Base-by-base conservation (phyloP, 2,329 filamentous ascomycete genomes). In the Trichoderma breve region DNA sequence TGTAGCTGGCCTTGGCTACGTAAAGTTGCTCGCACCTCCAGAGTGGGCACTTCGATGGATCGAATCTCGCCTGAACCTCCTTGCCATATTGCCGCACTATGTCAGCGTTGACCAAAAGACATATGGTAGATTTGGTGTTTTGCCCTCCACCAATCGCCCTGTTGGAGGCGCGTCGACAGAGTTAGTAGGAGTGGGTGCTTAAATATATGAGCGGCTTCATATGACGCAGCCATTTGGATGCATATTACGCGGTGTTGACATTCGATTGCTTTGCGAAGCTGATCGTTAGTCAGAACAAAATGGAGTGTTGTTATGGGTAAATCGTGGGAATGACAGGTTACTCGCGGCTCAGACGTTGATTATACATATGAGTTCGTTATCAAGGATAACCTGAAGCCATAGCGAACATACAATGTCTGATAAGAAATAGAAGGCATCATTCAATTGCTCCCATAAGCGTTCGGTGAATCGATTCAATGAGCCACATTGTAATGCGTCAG, bases 31-130 rank as follows among this genome's bases (percentile, higher is more conserved):
- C 53, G 93, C 94, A 18, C 96, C 96, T 26, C 95, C 94, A 2
- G 96, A 98, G 82, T 93, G 92, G 87, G 88, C 92, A 32, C 85
- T 98, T 71, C 88, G 94, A 75, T 98, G 92, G 90, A 87, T 98
- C 70, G 96, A 99, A 83, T 89, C 89, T 21, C 97, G 95, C 80
- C 84, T 98, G 73, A 96, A 97, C 78, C 86, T 98, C 11, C 86
- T 97, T 26, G 93, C 90, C 24, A 87, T 94, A 72, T 83, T 98
- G 30, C 95, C 95, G 58, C 93, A 97, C 82, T 98, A 97, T 78
- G 92, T 98, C 62, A 97, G 93, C 71, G 91, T 98, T 18, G 95
- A 98, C 78, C 95, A 97, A 82, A 98, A 97, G 86, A 97, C 93
- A 6, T 97, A 95, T 78, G 95, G 95, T 8, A 88, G 95, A 68